These are phyloP conservation scores for Mucor piriformis DNA, from an alignment of 371 early-diverging fungal genomes.

Conservation along the genomic window DNA sequence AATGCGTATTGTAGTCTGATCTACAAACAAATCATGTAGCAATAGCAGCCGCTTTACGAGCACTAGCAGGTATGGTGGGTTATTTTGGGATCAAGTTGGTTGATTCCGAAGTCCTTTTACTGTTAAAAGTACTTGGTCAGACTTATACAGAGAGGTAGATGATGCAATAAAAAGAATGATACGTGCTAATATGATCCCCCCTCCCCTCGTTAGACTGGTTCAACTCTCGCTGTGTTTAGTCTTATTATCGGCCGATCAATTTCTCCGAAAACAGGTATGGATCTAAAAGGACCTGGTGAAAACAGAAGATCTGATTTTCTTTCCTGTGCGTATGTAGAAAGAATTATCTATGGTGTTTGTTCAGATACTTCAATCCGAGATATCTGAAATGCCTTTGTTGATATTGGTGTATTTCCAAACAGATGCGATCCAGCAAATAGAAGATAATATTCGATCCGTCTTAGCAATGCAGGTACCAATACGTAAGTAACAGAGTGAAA, in stretches of 20 bases:
- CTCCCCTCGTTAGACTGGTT: conserved; percentile 13
- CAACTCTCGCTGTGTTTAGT: conserved; percentile 20
- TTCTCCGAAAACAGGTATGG: conserved; percentile 30
- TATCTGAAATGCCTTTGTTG: conserved; percentile 46
- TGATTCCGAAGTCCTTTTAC: conserved; percentile 28
- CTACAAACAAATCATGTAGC: conserved; percentile 1
- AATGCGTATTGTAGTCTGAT: not conserved
- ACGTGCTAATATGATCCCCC: not conserved
- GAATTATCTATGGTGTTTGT: conserved; percentile 23
- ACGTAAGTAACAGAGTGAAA: conserved; percentile 32
- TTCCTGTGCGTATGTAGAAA: conserved; percentile 14
- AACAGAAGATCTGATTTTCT: not conserved
- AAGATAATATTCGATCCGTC: conserved; percentile 38
- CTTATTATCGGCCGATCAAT: conserved; percentile 25
- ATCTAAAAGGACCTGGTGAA: too few species aligned
- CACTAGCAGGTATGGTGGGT: conserved; percentile 39
- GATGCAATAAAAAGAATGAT: not conserved
- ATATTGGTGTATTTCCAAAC: conserved; percentile 44
- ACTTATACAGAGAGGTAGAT: conserved; percentile 32
- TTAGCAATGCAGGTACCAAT: conserved; percentile 50
- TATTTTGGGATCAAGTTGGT: conserved; percentile 45
- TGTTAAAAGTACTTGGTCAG: conserved; percentile 25
- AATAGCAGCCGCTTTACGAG: conserved; percentile 36
- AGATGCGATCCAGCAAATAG: conserved; percentile 43
- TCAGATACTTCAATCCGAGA: conserved; percentile 30